Evolutionary conservation across 2,329 filamentous ascomycete genomes (phyloP), one percentile per base, ranked within the genome.

Genomic region (Lachnellula hyalina): DNA sequence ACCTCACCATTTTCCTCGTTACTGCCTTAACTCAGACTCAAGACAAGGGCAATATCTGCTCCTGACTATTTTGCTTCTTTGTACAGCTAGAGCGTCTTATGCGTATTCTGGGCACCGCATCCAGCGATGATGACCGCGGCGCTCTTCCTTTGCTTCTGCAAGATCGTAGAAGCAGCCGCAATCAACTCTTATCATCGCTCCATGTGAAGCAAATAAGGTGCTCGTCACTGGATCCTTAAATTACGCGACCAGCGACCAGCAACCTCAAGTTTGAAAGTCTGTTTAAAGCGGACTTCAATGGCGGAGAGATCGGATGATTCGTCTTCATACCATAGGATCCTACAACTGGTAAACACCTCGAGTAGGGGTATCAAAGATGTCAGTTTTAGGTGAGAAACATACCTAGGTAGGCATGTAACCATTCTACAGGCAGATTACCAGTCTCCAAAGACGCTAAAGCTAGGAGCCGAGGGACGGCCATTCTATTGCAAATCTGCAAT

Each of bases 161-260:
- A 74, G 19, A 83, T 83, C 56, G 77, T 74, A 17, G 84, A 79
- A 3, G 84, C 87, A 21, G 80, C 75, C 52, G 72, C 73, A n/a
- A 82, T 87, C 59, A 89, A 76, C 51, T 77, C 72, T 50, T 80
- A 78, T 48, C 86, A 78, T 48, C 86, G 79, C 70, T 90, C 86
- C n/a, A 79, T 75, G 59, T 80, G 81, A 51, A 81, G 80, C 9
- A 89, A 75, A 65, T 89, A 85, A 2, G 86, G 84, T 0, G 86
- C 86, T 72, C 90, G 87, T 86, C 87, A 66, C 89, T 90, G 63
- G 83, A 87, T 40, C 86, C 85, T 68, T 88, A 85, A 3, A 82
- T 83, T 19, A 87, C 81, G 50, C 90, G 74, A 44, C 86, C 86
- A 17, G 84, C 77, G 42, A 89, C 77, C 36, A 21, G 21, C 21